phyloP scores from a whole-genome alignment of 306 rosid genomes.

The Trifolium dubium region DNA sequence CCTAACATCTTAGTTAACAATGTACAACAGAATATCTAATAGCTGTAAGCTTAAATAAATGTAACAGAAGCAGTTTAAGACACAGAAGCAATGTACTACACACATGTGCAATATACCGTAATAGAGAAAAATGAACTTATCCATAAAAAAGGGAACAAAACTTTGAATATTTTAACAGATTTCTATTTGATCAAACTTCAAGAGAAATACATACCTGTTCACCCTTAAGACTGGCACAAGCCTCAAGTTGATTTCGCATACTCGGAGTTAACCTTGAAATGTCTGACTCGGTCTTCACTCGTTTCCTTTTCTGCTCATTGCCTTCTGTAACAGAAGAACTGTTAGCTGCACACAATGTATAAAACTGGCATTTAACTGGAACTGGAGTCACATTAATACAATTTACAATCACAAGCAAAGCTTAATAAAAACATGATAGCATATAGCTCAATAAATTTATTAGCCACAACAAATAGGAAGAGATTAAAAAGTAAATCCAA shows the following conservation, averaged over 20 bases:
- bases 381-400: conserved; percentile 23
- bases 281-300: conserved; percentile 83
- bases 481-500: conserved; percentile 20
- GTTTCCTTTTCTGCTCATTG: conserved; percentile 82
- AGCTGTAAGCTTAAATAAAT: conserved; percentile 4
- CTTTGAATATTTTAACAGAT: background rate
- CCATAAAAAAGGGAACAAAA: conserved; percentile 22
- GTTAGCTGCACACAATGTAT: conserved; percentile 42
- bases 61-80: conserved; percentile 22
- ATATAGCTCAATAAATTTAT: conserved; percentile 8
- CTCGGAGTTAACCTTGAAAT: conserved; percentile 68
- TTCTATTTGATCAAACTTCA: conserved; percentile 8
- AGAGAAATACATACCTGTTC: conserved; percentile 71
- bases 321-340: conserved; percentile 70
- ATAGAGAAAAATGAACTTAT: background rate
- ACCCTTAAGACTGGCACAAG: conserved; percentile 78
- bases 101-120: background rate
- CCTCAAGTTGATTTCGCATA: conserved; percentile 73
- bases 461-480: conserved; percentile 21
- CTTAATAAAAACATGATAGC: background rate
- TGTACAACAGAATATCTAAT: conserved; percentile 7
- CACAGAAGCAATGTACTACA: conserved; percentile 23
- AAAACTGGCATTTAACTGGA: conserved; percentile 31
- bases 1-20: background rate
- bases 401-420: conserved; percentile 8